phyloP scores from a whole-genome alignment of 257 asterid species.

The Lycium barbarum region DNA sequence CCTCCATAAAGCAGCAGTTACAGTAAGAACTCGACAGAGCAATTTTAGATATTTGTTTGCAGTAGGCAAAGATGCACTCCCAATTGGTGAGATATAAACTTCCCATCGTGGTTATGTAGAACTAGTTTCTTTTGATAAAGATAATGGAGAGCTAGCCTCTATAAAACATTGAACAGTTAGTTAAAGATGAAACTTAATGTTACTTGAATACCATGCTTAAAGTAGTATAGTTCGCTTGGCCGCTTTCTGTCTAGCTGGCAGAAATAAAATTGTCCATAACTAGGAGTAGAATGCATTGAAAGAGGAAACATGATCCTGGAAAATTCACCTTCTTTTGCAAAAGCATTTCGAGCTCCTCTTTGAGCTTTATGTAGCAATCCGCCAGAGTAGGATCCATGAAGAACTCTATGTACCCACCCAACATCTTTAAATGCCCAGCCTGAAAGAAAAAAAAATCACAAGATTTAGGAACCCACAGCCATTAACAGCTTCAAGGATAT shows the following conservation, averaged over 20 bases:
- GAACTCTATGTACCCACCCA: constrained; percentile 86
- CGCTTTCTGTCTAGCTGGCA: background rate
- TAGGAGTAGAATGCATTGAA: background rate
- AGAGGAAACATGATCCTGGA: background rate
- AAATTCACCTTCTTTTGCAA: constrained; percentile 72
- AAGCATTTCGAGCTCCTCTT: constrained; percentile 73
- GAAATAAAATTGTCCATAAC: background rate
- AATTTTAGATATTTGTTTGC: background rate
- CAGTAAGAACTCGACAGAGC: background rate
- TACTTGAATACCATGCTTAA: background rate
- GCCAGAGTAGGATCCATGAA: constrained; percentile 91
- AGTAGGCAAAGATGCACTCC: background rate
- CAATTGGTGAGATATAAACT: background rate
- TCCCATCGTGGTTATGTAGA: constrained; percentile 4
- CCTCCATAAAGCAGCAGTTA: background rate
- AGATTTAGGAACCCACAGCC: background rate
- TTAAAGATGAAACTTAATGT: background rate
- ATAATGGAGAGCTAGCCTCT: background rate
- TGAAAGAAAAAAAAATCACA: constrained; percentile 41
- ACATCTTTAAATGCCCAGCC: constrained; percentile 90
- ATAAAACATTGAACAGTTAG: background rate
- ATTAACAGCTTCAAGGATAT: background rate
- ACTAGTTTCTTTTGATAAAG: background rate
- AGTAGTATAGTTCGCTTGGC: background rate
- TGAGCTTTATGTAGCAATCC: constrained; percentile 84